Conservation (phyloP, 1,284 basidiomycete species). For the Ganoderma multipileum region DNA sequence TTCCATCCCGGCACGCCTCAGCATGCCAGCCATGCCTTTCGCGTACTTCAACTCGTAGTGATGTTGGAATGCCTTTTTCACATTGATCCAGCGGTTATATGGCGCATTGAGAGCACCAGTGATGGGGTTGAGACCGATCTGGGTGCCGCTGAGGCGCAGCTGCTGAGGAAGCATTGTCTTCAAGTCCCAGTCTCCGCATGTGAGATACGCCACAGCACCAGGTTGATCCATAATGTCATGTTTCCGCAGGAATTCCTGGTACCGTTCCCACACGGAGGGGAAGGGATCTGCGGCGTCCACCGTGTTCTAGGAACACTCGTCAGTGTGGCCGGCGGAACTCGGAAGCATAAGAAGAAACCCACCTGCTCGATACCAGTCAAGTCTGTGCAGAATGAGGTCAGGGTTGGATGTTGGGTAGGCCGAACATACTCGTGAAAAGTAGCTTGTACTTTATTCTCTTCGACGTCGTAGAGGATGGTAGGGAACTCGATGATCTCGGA, state of each 20-base stretch:
- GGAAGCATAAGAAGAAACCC: neutral
- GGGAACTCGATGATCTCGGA: constrained; percentile 46
- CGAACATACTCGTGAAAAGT: constrained; percentile 45
- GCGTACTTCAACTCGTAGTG: constrained; percentile 31
- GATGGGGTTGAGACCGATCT: constrained; percentile 29
- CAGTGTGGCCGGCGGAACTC: neutral
- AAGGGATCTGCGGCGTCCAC: constrained; percentile 42
- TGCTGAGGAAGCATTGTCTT: constrained; percentile 45
- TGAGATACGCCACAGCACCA: constrained; percentile 37
- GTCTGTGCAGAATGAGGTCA: constrained; percentile 43
- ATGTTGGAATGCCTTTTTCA: constrained; percentile 38
- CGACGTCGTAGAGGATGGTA: constrained; percentile 41
- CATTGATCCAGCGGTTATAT: constrained; percentile 41
- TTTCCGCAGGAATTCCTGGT: constrained; percentile 36
- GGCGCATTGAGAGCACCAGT: constrained; percentile 29
- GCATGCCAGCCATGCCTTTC: constrained; percentile 39
- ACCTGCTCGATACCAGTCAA: constrained; percentile 46
- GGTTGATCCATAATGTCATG: constrained; percentile 33
- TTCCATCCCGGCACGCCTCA: constrained; percentile 34
- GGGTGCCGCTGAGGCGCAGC: constrained; percentile 34
- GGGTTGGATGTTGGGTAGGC: constrained; percentile 34
- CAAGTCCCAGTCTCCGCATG: constrained; percentile 46
- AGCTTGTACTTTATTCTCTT: constrained; percentile 37
- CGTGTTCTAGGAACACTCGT: constrained; percentile 31
- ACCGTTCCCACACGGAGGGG: constrained; percentile 41